Conservation (phyloP, 805 yeast species). For the Candida dendrica region DNA sequence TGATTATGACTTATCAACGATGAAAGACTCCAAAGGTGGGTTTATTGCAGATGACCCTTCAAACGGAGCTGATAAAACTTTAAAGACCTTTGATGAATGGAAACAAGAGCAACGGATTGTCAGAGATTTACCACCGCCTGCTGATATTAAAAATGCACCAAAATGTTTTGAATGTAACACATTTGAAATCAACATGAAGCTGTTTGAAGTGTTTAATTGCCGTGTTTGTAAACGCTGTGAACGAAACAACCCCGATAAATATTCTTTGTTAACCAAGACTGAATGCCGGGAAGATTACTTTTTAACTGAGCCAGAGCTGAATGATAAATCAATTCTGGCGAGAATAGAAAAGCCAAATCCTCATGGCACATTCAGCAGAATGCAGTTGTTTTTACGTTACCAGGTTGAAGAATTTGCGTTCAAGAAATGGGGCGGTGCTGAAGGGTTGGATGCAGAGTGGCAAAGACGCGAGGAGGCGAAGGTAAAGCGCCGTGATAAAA, state of each 20-base stretch:
- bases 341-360: slow-evolving; percentile 91
- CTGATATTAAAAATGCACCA: slow-evolving; percentile 67
- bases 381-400: slow-evolving; percentile 85
- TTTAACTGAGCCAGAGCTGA: slow-evolving; percentile 86
- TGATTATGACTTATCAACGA: slow-evolving; percentile 83
- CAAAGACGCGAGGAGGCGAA: slow-evolving; percentile 70
- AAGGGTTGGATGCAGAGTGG: slow-evolving; percentile 89
- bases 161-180: slow-evolving; percentile 79
- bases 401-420: slow-evolving; percentile 93
- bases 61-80: slow-evolving; percentile 12
- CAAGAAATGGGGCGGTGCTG: slow-evolving; percentile 91
- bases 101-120: slow-evolving; percentile 36
- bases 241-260: slow-evolving; percentile 73
- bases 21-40: slow-evolving; percentile 87
- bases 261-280: slow-evolving; percentile 85
- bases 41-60: slow-evolving; percentile 33
- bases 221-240: slow-evolving; percentile 80
- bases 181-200: slow-evolving; percentile 69
- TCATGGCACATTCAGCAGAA: slow-evolving; percentile 78
- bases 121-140: slow-evolving; percentile 62
- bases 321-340: slow-evolving; percentile 59
- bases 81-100: slow-evolving; percentile 40
- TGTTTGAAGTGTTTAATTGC: slow-evolving; percentile 60
- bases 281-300: slow-evolving; percentile 92
- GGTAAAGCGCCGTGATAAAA: slow-evolving; percentile 66